Conservation (phyloP, 768 basidiomycete genomes). For the Boletellus ananiceps region DNA sequence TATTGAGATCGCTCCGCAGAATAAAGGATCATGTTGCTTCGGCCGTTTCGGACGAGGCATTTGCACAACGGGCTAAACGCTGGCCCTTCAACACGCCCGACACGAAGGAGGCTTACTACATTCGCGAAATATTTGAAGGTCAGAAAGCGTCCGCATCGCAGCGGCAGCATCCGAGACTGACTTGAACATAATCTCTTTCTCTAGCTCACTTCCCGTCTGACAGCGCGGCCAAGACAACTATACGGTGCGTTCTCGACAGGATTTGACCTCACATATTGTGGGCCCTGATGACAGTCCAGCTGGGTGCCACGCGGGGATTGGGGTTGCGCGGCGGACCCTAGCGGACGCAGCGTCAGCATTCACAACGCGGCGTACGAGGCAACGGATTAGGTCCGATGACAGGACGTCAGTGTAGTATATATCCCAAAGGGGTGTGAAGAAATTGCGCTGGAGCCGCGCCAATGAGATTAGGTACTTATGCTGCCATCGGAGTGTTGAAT, state of each 20-base stretch:
- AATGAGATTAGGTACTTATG: slow-evolving; percentile 12
- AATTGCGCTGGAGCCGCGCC: slow-evolving; percentile 19
- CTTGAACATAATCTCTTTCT: not conserved
- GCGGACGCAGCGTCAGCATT: slow-evolving; percentile 91
- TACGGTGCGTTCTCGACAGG: slow-evolving; percentile 52
- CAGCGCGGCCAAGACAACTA: slow-evolving; percentile 85
- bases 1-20: slow-evolving; percentile 34
- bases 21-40: slow-evolving; percentile 85
- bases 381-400: slow-evolving; percentile 11
- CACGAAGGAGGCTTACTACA: slow-evolving; percentile 94
- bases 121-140: slow-evolving; percentile 90
- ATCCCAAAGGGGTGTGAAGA: slow-evolving; percentile 14
- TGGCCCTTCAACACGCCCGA: slow-evolving; percentile 83
- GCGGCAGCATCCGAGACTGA: slow-evolving; percentile 2
- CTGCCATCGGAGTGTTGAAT: slow-evolving; percentile 25
- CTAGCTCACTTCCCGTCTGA: slow-evolving; percentile 78
- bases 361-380: slow-evolving; percentile 84
- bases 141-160: slow-evolving; percentile 8
- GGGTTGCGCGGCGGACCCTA: slow-evolving; percentile 94
- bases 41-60: slow-evolving; percentile 75
- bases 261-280: slow-evolving; percentile 4
- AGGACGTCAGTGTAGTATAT: slow-evolving; percentile 15
- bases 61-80: slow-evolving; percentile 65
- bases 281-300: slow-evolving; percentile 35
- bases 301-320: slow-evolving; percentile 96